These are phyloP conservation scores for Neurospora africana DNA, from an alignment of 495 filamentous ascomycete species.

Conservation along the genomic window DNA sequence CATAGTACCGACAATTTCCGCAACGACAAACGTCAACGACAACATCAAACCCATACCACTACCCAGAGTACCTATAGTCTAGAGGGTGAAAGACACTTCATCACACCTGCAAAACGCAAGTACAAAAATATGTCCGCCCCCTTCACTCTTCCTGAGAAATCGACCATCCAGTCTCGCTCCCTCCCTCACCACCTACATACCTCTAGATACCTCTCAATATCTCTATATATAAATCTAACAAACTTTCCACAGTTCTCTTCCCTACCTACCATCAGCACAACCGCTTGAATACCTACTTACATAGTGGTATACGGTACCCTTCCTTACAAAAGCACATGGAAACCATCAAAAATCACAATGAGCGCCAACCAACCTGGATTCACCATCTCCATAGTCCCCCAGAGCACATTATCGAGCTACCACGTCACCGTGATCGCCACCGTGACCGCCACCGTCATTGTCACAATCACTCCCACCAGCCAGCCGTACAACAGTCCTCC, in stretches of 20 bases:
- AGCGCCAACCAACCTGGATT: not conserved
- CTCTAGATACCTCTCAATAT: not conserved
- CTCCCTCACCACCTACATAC: not conserved
- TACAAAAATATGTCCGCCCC: not conserved
- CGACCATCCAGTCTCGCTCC: not conserved
- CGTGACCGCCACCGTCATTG: not conserved
- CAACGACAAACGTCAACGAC: not conserved
- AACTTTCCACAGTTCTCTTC: not conserved
- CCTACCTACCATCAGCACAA: not conserved
- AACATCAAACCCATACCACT: not conserved
- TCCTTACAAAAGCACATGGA: not conserved
- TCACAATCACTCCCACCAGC: not conserved
- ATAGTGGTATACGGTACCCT: not conserved
- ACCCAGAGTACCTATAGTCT: not conserved
- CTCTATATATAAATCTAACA: not conserved
- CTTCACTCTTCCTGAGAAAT: not conserved
- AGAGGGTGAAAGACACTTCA: not conserved
- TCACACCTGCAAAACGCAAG: not conserved
- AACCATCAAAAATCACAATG: not conserved
- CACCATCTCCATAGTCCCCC: not conserved
- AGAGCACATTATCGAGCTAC: not conserved
- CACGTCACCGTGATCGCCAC: not conserved
- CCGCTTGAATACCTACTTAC: not conserved
- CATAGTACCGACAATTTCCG: not conserved
- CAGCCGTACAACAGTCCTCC: too few relatives aligned